Evolutionary conservation across 352 stramenopile genomes (phyloP), one percentile per base, ranked within the genome.

Genomic region (Pythium plurisporium): DNA sequence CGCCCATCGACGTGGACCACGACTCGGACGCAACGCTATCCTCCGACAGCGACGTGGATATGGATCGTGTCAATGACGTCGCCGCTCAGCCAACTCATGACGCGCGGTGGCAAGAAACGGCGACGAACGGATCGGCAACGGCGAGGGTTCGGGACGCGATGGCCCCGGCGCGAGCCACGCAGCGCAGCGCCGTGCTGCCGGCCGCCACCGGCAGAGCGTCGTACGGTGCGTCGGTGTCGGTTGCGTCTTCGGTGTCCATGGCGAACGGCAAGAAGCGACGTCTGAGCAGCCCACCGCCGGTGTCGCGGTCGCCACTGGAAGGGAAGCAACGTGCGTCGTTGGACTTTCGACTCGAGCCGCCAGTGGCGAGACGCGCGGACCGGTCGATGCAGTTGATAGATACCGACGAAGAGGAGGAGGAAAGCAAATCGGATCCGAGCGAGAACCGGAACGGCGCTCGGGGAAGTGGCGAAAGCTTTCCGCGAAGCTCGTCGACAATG

Each of bases 21-120:
- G 59, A 59, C 27, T 66, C 59, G 9, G 52, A 60, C 27, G 59
- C 46, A 12, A 66, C 51, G 46, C 59, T 61, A n/a, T 66, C 59
- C 41, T 66, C 59, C 9, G 60, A 67, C 15, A 49, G 43, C 23
- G 60, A 67, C 19, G 52, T 42, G 4, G 59, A 67, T 17, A 58
- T 58, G 51, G 22, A 50, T 27, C 26, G 8, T n/a, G 36, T 6
- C 26, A 14, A 34, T 10, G 9, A 29, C n/a, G 4, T 19, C 9
- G 3, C 29, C 14, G 3, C 14, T 41, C 31, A 8, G 34, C 19
- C 33, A 9, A n/a, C n/a, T n/a, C n/a, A n/a, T n/a, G n/a, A n/a
- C n/a, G n/a, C n/a, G n/a, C n/a, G n/a, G n/a, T n/a, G n/a, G n/a
- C n/a, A n/a, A n/a, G n/a, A n/a, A n/a, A n/a, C n/a, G 27, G 23